Evolutionary conservation across 257 asterid species (phyloP).

Genomic region (Gynochthodes officinalis): DNA sequence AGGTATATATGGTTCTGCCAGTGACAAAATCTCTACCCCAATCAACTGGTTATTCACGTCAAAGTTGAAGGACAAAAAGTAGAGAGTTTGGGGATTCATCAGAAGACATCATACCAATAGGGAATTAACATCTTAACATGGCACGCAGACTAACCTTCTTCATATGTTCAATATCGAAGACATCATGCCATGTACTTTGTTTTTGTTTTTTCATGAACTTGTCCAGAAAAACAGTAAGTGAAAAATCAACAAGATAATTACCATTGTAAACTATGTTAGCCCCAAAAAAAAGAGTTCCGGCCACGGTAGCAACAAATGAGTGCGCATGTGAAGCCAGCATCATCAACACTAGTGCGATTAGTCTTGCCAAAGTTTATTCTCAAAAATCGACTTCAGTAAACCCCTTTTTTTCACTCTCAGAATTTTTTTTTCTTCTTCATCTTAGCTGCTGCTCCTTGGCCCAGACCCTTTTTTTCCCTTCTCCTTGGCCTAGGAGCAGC

Average conservation of each 20-base stretch:
- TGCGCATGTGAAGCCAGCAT: constrained; percentile 83
- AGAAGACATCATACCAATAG: too few relatives aligned
- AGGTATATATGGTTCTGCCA: constrained; percentile 72
- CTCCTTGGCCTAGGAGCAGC: too few relatives aligned
- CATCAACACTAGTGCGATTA: constrained; percentile 61
- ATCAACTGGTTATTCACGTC: constrained; percentile 74
- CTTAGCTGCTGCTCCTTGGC: too few relatives aligned
- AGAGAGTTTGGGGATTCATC: not conserved
- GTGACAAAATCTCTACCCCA: constrained; percentile 70
- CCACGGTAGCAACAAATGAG: constrained; percentile 96
- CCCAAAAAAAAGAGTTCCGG: constrained; percentile 81
- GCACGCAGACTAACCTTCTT: constrained; percentile 58
- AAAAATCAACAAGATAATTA: constrained; percentile 76
- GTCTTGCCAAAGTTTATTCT: too few relatives aligned
- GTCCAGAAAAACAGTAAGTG: constrained; percentile 78
- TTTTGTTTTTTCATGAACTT: constrained; percentile 95
- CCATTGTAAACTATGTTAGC: constrained; percentile 81
- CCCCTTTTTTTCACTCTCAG: too few relatives aligned
- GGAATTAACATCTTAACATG: not conserved
- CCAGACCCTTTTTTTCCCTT: too few relatives aligned
- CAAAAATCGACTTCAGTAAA: too few relatives aligned
- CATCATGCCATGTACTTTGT: constrained; percentile 84
- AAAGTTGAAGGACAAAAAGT: constrained; percentile 41
- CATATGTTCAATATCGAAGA: constrained; percentile 83
- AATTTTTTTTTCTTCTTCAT: too few relatives aligned